Base-by-base conservation (phyloP, 2,329 filamentous ascomycete genomes). In the Coniosporium uncinatum region DNA sequence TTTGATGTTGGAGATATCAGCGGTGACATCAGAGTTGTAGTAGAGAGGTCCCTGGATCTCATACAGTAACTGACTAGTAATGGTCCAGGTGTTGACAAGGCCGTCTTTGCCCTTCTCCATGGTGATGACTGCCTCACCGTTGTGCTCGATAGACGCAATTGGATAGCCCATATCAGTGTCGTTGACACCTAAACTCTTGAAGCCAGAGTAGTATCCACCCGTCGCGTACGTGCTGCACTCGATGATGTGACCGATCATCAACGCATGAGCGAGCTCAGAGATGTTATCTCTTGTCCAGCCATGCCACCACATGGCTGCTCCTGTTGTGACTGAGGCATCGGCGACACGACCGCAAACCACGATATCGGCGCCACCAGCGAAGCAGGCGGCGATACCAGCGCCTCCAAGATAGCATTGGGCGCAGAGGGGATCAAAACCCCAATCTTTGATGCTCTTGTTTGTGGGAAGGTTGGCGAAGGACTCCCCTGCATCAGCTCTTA, bases 151-250 rank as follows among this genome's bases (percentile, higher is more conserved):
- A 18, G 49, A 47, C 8, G 44, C 50, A 32, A 59, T 52, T 1
- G 54, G 54, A 37, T 51, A 57, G 5, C 44, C 50, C 8, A 55
- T 8, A 17, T 38, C 20, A 16, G 49, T 37, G 52, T 45, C 47
- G n/a, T n/a, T n/a, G n/a, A n/a, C n/a, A n/a, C n/a, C n/a, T n/a
- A n/a, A n/a, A n/a, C n/a, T n/a, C 37, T 60, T 56, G 42, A 59
- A 62, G 5, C 55, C 56, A 29, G 52, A 51, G 40, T 52, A 54
- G 40, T 61, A 58, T 1, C 59, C 60, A 8, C 52, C 58, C 1
- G 57, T 61, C 11, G 49, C 54, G 35, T 54, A 59, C 2, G 52
- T 48, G 13, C 46, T 46, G 43, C 52, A 54, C 39, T 54, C 52
- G 36, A 54, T 46, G 3, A 54, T 22, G 34, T 54, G 52, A 14